Evolutionary conservation across 2,329 filamentous ascomycete species (phyloP).

Genomic region (Coniochaeta sp.): DNA sequence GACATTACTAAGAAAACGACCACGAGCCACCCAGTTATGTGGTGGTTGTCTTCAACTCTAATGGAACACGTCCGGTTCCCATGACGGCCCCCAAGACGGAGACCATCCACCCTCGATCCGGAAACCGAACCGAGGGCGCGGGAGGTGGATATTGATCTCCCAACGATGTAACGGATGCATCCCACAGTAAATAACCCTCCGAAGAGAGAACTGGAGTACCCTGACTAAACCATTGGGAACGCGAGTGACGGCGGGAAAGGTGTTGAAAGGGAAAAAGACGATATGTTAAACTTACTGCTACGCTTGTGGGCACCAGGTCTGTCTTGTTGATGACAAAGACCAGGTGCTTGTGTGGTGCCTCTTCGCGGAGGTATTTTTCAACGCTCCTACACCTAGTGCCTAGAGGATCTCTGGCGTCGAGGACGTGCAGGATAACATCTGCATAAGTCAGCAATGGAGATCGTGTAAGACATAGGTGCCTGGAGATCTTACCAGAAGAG

Average conservation of each 20-base stretch:
- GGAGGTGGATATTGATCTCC: slow-evolving; percentile 75
- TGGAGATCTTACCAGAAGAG: slow-evolving; percentile 45
- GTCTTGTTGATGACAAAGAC: slow-evolving; percentile 87
- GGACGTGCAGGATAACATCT: slow-evolving; percentile 90
- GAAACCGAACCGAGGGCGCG: slow-evolving; percentile 53
- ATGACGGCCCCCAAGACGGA: slow-evolving; percentile 86
- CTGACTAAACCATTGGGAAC: slow-evolving; percentile 71
- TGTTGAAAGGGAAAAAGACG: slow-evolving; percentile 18
- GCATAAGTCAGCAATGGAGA: background rate
- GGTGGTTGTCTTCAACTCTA: slow-evolving; percentile 93
- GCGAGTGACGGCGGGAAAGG: slow-evolving; percentile 12
- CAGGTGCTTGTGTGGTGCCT: slow-evolving; percentile 93
- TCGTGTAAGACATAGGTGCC: background rate
- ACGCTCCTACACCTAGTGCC: slow-evolving; percentile 86
- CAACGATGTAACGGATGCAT: slow-evolving; percentile 98
- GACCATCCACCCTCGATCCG: slow-evolving; percentile 62
- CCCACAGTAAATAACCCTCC: slow-evolving; percentile 46
- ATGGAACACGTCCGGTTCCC: slow-evolving; percentile 75
- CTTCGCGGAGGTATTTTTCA: slow-evolving; percentile 87
- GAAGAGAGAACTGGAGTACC: slow-evolving; percentile 55
- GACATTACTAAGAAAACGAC: slow-evolving; percentile 98
- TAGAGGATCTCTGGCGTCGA: slow-evolving; percentile 82
- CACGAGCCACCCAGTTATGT: slow-evolving; percentile 50
- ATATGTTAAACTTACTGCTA: slow-evolving; percentile 89
- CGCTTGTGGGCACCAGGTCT: slow-evolving; percentile 83